phyloP scores from a whole-genome alignment of 352 stramenopile species.

The Phytophthora hybrid region DNA sequence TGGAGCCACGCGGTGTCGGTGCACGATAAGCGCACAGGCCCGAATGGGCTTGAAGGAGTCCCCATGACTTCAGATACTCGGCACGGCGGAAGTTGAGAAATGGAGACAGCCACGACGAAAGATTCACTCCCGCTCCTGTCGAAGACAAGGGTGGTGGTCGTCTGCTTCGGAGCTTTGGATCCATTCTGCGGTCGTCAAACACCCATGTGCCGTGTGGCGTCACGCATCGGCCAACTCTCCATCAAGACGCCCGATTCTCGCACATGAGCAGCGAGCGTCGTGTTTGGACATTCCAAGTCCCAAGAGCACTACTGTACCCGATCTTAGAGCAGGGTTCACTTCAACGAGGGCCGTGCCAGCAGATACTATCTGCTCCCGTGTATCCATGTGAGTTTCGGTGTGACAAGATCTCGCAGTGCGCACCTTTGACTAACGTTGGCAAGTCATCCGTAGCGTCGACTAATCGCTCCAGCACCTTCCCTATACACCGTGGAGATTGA shows the following conservation, averaged over 20 bases:
- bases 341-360: too few species aligned
- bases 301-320: too few species aligned
- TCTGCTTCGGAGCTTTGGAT: conserved; percentile 23
- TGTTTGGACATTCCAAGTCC: neutral
- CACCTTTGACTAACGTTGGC: too few species aligned
- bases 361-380: conserved; percentile 10
- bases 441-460: too few species aligned
- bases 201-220: neutral
- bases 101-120: conserved; percentile 15
- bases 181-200: conserved; percentile 17
- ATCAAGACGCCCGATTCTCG: conserved; percentile 18
- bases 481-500: too few species aligned
- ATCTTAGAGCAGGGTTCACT: conserved; percentile 16
- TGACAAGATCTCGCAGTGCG: neutral
- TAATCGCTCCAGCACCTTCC: too few species aligned
- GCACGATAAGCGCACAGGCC: conserved; percentile 26
- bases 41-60: conserved; percentile 30
- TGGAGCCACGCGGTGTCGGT: conserved; percentile 32
- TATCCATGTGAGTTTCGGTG: conserved; percentile 23
- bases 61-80: neutral
- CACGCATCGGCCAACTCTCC: conserved; percentile 21
- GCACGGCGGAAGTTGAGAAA: conserved; percentile 23
- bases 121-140: conserved; percentile 7
- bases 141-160: conserved; percentile 12
- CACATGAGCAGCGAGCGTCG: conserved; percentile 5